Base-by-base conservation (phyloP, 1,284 basidiomycete genomes). In the Ustilago tritici region DNA sequence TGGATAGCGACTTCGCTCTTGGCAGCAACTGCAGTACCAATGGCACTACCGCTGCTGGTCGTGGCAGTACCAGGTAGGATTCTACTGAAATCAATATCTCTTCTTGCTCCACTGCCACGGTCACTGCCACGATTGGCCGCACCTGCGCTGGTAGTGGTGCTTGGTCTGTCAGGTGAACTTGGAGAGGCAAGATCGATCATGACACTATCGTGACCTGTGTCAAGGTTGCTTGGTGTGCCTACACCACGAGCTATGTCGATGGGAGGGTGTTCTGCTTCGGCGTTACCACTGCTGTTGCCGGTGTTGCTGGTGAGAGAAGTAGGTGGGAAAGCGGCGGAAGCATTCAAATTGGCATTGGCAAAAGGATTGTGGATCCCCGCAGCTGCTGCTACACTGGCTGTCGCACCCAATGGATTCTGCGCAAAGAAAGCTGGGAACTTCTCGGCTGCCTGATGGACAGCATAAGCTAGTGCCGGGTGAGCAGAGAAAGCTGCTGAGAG, bases 381-480 rank as follows among this genome's bases (percentile, higher is more conserved):
- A 1, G 74, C 74, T 0, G 74, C 74, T 2, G 74, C 74, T 2
- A 76, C 74, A 6, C 55, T 59, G 11, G 74, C 74, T 0, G 69
- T 76, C 1, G 74, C 74, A 12, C 68, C 74, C n/a, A 76, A 32
- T 8, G 74, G 74, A n/a, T 76, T 60, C 52, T 76, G 74, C 9
- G 74, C 74, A 23, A 76, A 76, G 53, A 68, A 76, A 2, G 69
- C 74, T 3, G 74, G 74, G 52, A 65, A 76, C 65, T 76, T 76
- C 38, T 76, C 74, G 2, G 74, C 74, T 5, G 74, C 74, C 28
- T 76, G 74, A 23, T 76, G 74, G 14, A 76, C 74, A 7, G 74
- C 74, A 23, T 71, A 76, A 4, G 74, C 74, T 7, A 76, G 28
- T 9, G 74, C 74, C 0, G 74, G 74, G 19, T 76, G 74, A 2